A percentile compares a stretch with the other conserved stretches of the same genome.
Conservation (phyloP, 495 filamentous ascomycete species). For the Trichoderma erinaceum region DNA sequence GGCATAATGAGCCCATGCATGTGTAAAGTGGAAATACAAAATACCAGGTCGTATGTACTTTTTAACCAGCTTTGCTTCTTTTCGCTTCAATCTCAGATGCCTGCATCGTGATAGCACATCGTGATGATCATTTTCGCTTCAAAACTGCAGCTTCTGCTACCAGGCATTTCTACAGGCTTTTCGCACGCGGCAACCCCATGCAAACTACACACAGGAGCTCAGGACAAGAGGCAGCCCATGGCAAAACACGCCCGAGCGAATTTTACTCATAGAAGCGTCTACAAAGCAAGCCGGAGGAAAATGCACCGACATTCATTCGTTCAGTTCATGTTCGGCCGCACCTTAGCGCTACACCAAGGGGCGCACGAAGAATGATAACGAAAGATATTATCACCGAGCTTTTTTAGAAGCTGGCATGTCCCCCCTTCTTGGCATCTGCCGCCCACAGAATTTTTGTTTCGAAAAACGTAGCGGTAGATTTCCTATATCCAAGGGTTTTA, state of each 20-base stretch:
- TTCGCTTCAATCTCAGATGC: neutral
- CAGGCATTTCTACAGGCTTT: neutral
- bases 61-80: neutral
- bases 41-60: neutral
- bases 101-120: neutral
- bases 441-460: constrained; percentile 10
- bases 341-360: neutral
- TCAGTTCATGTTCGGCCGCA: neutral
- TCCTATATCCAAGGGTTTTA: constrained; percentile 19
- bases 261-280: neutral
- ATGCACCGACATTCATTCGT: neutral
- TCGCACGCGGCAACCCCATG: neutral
- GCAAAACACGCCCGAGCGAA: neutral
- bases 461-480: constrained; percentile 13
- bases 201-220: neutral
- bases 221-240: neutral
- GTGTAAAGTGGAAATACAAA: neutral
- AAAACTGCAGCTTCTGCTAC: neutral
- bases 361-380: neutral
- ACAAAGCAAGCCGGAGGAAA: neutral
- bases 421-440: constrained; percentile 17
- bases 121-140: neutral
- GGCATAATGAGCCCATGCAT: neutral
- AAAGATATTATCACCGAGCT: neutral
- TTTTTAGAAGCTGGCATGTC: constrained; percentile 11